Percentiles rank a stretch among this genome's conserved stretches.
Evolutionary conservation across 768 basidiomycete genomes (phyloP).

Genomic region (Nidularia pulvinata): DNA sequence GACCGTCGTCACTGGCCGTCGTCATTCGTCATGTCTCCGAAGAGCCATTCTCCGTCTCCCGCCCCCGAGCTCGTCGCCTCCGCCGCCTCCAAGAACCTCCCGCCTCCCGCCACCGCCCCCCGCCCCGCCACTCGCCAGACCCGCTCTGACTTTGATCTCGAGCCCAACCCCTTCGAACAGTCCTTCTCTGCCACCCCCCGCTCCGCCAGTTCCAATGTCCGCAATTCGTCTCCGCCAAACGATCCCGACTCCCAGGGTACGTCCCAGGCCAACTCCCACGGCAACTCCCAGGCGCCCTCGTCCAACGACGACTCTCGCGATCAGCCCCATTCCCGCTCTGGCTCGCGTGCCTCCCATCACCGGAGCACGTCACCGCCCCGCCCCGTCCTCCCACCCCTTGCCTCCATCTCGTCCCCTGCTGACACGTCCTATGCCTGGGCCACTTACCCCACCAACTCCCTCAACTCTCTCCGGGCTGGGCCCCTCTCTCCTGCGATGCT

Average conservation of each 20-base stretch:
- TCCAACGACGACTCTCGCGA: constrained; percentile 27
- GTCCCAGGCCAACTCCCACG: constrained; percentile 15
- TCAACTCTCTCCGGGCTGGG: constrained; percentile 87
- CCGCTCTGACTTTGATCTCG: constrained; percentile 70
- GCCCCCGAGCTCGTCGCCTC: constrained; percentile 6
- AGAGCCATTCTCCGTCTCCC: constrained; percentile 23
- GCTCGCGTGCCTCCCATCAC: constrained; percentile 26
- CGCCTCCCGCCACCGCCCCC: constrained; percentile 2
- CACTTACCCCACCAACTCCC: constrained; percentile 44
- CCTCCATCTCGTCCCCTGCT: constrained; percentile 73
- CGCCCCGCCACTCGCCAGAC: constrained; percentile 38
- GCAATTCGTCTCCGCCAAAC: constrained; percentile 28
- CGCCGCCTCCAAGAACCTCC: constrained; percentile 3
- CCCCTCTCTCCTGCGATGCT: constrained; percentile 98
- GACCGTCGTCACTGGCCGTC: constrained; percentile 6
- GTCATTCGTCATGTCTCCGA: constrained; percentile 34
- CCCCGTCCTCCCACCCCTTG: constrained; percentile 81
- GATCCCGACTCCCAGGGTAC: not conserved
- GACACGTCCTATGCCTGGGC: constrained; percentile 71
- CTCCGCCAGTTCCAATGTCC: constrained; percentile 48
- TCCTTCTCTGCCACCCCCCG: constrained; percentile 67
- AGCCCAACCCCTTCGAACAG: constrained; percentile 95
- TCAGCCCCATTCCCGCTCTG: constrained; percentile 17
- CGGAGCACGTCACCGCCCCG: constrained; percentile 48
- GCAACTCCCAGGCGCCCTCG: constrained; percentile 15